Conservation (phyloP, 2,329 filamentous ascomycete species). For the Exophiala lecanii-corni region DNA sequence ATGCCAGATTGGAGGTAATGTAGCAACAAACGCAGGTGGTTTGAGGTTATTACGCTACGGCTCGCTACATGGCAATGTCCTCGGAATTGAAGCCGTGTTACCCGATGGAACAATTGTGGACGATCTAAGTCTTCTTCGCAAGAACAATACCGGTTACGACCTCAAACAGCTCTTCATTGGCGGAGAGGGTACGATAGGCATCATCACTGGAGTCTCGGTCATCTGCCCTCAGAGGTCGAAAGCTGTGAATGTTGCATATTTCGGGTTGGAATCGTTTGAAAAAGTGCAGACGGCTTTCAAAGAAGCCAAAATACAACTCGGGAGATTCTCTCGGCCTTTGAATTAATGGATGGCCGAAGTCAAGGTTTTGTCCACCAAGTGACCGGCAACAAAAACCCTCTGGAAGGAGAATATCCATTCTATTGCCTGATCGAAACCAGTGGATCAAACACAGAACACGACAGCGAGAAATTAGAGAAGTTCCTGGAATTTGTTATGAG, state of each 20-base stretch:
- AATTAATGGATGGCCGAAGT: conserved; percentile 86
- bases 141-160: conserved; percentile 99
- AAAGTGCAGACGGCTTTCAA: conserved; percentile 81
- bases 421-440: conserved; percentile 97
- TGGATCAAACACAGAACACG: conserved; percentile 89
- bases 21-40: conserved; percentile 92
- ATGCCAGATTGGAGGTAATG: conserved; percentile 92
- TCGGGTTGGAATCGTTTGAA: conserved; percentile 85
- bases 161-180: conserved; percentile 96
- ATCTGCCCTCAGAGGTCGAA: conserved; percentile 81
- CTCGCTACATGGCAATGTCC: conserved; percentile 85
- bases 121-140: conserved; percentile 80
- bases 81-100: conserved; percentile 89
- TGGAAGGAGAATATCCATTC: conserved; percentile 83
- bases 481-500: conserved; percentile 93
- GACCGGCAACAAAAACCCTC: conserved; percentile 70
- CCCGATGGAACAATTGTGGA: conserved; percentile 90
- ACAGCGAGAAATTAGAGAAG: conserved; percentile 80
- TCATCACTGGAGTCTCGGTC: conserved; percentile 86
- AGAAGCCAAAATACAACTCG: conserved; percentile 83
- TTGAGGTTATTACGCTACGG: conserved; percentile 86
- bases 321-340: conserved; percentile 97
- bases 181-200: conserved; percentile 87
- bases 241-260: conserved; percentile 91
- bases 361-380: conserved; percentile 73